A percentile compares a stretch with the other conserved stretches of the same genome.
These are phyloP conservation scores for Colletotrichum graminicola DNA, from an alignment of 2,329 filamentous ascomycete species.

Conservation along the genomic window DNA sequence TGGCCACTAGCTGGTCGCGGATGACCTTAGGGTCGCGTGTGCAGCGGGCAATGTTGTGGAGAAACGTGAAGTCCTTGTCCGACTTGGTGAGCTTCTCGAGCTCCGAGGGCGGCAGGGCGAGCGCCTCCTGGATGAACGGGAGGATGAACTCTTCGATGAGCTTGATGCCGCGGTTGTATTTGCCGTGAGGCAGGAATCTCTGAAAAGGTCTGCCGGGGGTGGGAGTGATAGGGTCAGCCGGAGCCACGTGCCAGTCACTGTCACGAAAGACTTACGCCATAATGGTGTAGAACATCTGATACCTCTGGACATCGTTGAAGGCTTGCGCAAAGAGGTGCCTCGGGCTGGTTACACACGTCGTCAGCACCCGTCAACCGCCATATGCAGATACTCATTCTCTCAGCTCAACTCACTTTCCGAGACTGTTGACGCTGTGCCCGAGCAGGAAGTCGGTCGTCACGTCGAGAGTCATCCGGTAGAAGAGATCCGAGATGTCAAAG, in stretches of 20 bases:
- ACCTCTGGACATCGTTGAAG: constrained; percentile 76
- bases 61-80: constrained; percentile 77
- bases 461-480: constrained; percentile 76
- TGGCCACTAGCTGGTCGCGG: constrained; percentile 81
- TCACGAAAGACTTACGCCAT: constrained; percentile 49
- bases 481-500: constrained; percentile 71
- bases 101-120: constrained; percentile 73
- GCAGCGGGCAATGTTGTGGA: constrained; percentile 80
- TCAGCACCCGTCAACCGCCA: constrained; percentile 37
- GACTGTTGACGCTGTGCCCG: constrained; percentile 65
- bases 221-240: not conserved
- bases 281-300: constrained; percentile 73
- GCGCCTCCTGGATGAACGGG: constrained; percentile 75
- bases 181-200: constrained; percentile 66
- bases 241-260: not conserved
- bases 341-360: constrained; percentile 52
- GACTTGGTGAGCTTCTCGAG: constrained; percentile 77
- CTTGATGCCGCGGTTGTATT: constrained; percentile 73
- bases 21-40: constrained; percentile 73
- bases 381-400: not conserved
- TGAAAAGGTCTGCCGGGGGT: constrained; percentile 66
- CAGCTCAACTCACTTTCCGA: constrained; percentile 53
- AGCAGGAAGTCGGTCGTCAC: constrained; percentile 77
- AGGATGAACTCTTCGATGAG: constrained; percentile 77
- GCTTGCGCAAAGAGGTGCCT: constrained; percentile 74